Evolutionary conservation across 441 rosid species (phyloP).

Genomic region (Gossypium gossypioides): DNA sequence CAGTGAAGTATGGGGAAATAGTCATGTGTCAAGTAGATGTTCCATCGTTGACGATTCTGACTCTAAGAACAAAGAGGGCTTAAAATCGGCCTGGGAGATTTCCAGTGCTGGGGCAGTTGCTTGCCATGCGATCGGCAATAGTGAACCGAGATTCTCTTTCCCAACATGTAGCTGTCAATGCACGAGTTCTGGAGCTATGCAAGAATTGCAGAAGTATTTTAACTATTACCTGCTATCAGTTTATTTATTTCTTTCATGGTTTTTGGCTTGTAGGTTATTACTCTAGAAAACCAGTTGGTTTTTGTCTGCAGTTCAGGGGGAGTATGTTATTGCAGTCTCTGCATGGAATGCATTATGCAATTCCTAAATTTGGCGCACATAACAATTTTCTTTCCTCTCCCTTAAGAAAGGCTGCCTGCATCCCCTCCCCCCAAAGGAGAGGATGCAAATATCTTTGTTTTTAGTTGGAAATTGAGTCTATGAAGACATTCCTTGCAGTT

Average conservation of each 20-base stretch:
- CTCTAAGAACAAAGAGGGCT: slow-evolving; percentile 33
- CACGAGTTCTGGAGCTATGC: slow-evolving; percentile 40
- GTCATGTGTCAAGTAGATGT: slow-evolving; percentile 56
- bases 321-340: neutral
- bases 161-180: slow-evolving; percentile 65
- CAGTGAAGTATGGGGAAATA: slow-evolving; percentile 44
- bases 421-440: neutral
- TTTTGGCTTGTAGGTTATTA: neutral
- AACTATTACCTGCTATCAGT: slow-evolving; percentile 5
- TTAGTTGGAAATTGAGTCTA: neutral
- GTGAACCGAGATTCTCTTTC: slow-evolving; percentile 56
- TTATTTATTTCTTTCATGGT: neutral
- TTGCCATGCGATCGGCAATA: slow-evolving; percentile 66
- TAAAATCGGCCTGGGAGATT: slow-evolving; percentile 55
- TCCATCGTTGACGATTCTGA: slow-evolving; percentile 31
- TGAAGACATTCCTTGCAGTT: slow-evolving; percentile 4
- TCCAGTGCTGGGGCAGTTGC: slow-evolving; percentile 76
- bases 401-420: neutral
- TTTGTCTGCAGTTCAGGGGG: neutral
- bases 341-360: neutral
- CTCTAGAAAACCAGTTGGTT: neutral
- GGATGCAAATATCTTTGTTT: neutral
- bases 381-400: slow-evolving; percentile 3
- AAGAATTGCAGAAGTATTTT: slow-evolving; percentile 60
- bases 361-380: slow-evolving; percentile 1